These are phyloP conservation scores for Marchantia paleacea DNA, from an alignment of 225 moss, liverwort and hornwort species.

Conservation along the genomic window DNA sequence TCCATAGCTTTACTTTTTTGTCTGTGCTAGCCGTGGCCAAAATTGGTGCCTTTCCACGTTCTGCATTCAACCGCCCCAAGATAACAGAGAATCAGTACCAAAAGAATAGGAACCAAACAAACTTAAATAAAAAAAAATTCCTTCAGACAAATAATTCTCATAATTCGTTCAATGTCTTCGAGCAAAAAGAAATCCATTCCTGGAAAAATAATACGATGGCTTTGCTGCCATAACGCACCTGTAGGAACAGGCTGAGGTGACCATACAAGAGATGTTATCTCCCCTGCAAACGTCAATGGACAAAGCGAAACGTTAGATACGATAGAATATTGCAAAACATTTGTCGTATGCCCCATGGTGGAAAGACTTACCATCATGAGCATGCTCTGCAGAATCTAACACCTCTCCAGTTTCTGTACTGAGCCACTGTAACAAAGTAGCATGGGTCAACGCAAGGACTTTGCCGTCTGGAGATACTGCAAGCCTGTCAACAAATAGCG, in stretches of 20 bases:
- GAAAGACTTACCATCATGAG: constrained; percentile 73
- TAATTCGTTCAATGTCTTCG: neutral
- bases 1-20: constrained; percentile 95
- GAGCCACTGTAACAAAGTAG: constrained; percentile 81
- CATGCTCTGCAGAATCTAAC: constrained; percentile 83
- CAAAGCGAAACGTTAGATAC: constrained; percentile 1
- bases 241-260: constrained; percentile 82
- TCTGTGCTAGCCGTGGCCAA: constrained; percentile 84
- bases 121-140: neutral
- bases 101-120: neutral
- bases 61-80: constrained; percentile 30
- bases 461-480: constrained; percentile 83
- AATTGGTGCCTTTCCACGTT: constrained; percentile 77
- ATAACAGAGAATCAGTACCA: neutral
- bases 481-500: constrained; percentile 68
- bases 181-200: neutral
- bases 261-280: constrained; percentile 76
- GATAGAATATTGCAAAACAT: neutral
- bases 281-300: constrained; percentile 43
- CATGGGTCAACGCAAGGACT: constrained; percentile 70
- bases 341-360: neutral
- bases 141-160: no score
- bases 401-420: constrained; percentile 70
- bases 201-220: no score
- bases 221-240: constrained; percentile 41